Percentiles rank a stretch among this genome's conserved stretches.
Evolutionary conservation across 495 filamentous ascomycete species (phyloP).

Genomic region (Podospora comata): DNA sequence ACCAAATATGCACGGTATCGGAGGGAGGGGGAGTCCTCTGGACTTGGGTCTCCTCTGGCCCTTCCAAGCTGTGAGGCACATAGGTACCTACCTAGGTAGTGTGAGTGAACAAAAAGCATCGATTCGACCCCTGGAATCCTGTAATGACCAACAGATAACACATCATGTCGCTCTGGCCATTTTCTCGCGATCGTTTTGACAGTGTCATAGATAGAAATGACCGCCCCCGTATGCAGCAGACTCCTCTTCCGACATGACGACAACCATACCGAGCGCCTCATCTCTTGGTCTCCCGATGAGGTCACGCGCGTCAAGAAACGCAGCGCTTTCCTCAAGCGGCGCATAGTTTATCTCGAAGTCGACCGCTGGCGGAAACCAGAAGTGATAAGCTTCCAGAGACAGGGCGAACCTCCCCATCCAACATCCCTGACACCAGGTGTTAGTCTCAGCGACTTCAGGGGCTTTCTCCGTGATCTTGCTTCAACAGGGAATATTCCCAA

Average conservation of each 20-base stretch:
- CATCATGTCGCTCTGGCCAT: no score
- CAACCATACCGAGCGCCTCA: not conserved
- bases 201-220: not conserved
- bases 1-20: not conserved
- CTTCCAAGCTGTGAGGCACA: no score
- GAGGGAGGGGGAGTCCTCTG: no score
- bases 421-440: not conserved
- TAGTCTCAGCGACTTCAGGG: not conserved
- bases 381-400: not conserved
- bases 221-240: not conserved
- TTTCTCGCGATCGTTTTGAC: not conserved
- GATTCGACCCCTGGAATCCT: no score
- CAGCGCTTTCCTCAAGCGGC: not conserved
- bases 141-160: no score
- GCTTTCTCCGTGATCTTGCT: not conserved
- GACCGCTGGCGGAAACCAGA: not conserved
- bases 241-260: slow-evolving; percentile 1
- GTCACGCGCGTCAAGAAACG: not conserved
- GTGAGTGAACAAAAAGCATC: no score
- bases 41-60: no score
- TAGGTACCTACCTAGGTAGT: no score
- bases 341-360: not conserved
- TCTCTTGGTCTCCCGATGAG: not conserved
- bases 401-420: not conserved
- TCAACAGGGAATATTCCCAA: not conserved